These are phyloP conservation scores for Rutstroemia sp. DNA, from an alignment of 2,329 filamentous ascomycete species.

Conservation along the genomic window DNA sequence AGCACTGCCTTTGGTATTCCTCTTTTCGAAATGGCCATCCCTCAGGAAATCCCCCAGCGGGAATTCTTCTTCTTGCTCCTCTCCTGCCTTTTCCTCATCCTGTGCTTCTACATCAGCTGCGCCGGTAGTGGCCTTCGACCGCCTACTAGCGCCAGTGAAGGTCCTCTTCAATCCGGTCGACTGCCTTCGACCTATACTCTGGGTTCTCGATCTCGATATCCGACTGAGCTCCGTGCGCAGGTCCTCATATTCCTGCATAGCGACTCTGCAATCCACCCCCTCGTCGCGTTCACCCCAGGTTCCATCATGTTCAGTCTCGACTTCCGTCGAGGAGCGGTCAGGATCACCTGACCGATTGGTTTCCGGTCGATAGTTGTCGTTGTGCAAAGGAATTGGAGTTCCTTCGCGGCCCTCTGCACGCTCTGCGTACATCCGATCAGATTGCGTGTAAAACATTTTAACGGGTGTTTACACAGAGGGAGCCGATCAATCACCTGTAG, in stretches of 20 bases:
- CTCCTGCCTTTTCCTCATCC: slow-evolving; percentile 20
- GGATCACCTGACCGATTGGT: slow-evolving; percentile 2
- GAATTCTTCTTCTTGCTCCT: slow-evolving; percentile 26
- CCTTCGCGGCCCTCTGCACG: slow-evolving; percentile 13
- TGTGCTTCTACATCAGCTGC: slow-evolving; percentile 23
- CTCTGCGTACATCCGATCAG: slow-evolving; percentile 21
- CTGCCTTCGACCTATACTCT: slow-evolving; percentile 8
- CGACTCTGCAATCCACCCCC: slow-evolving; percentile 43
- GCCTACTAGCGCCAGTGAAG: slow-evolving; percentile 11
- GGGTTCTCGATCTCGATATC: slow-evolving; percentile 37
- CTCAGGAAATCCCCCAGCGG: slow-evolving; percentile 7
- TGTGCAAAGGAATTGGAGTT: slow-evolving; percentile 21
- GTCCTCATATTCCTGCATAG: slow-evolving; percentile 52
- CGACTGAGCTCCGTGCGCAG: slow-evolving; percentile 47
- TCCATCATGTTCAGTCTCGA: slow-evolving; percentile 31
- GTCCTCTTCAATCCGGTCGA: slow-evolving; percentile 10
- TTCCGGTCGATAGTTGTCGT: slow-evolving; percentile 16
- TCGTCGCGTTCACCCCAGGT: slow-evolving; percentile 57
- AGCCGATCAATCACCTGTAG: background rate
- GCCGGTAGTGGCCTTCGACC: slow-evolving; percentile 19
- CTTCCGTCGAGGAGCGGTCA: slow-evolving; percentile 11
- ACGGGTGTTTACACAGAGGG: background rate
- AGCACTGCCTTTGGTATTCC: slow-evolving; percentile 56
- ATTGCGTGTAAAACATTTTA: slow-evolving; percentile 22
- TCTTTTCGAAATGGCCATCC: slow-evolving; percentile 64